Evolutionary conservation across 257 asterid genomes (phyloP).

Genomic region (Phtheirospermum japonicum): DNA sequence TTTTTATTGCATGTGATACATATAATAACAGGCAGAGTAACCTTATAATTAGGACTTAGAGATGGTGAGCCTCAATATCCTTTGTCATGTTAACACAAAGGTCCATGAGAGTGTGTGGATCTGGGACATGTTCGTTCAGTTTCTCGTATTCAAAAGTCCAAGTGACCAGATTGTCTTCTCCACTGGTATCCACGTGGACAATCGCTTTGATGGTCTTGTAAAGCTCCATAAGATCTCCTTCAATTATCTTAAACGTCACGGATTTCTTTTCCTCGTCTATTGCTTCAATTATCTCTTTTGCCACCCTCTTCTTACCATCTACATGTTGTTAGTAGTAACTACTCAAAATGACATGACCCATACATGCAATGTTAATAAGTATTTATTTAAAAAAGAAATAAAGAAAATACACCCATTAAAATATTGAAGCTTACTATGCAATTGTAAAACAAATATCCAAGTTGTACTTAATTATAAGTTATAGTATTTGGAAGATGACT

Average conservation of each 20-base stretch:
- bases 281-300: constrained; percentile 37
- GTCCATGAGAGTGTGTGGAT: constrained; percentile 33
- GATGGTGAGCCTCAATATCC: constrained; percentile 36
- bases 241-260: constrained; percentile 31
- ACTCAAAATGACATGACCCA: too few relatives aligned
- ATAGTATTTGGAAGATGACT: too few relatives aligned
- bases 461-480: too few relatives aligned
- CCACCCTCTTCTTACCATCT: constrained; percentile 36
- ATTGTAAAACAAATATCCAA: too few relatives aligned
- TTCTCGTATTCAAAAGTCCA: constrained; percentile 48
- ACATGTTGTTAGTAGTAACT: too few relatives aligned
- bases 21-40: background rate
- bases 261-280: constrained; percentile 39
- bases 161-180: constrained; percentile 34
- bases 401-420: too few relatives aligned
- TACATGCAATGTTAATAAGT: too few relatives aligned
- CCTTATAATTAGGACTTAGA: background rate
- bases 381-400: too few relatives aligned
- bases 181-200: constrained; percentile 35
- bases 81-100: constrained; percentile 22
- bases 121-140: constrained; percentile 31
- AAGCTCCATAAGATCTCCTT: too few relatives aligned
- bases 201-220: constrained; percentile 12
- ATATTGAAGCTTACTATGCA: too few relatives aligned
- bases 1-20: too few relatives aligned